Evolutionary conservation across 2,329 filamentous ascomycete genomes (phyloP).

Genomic region (Malbranchea cinnamomea): DNA sequence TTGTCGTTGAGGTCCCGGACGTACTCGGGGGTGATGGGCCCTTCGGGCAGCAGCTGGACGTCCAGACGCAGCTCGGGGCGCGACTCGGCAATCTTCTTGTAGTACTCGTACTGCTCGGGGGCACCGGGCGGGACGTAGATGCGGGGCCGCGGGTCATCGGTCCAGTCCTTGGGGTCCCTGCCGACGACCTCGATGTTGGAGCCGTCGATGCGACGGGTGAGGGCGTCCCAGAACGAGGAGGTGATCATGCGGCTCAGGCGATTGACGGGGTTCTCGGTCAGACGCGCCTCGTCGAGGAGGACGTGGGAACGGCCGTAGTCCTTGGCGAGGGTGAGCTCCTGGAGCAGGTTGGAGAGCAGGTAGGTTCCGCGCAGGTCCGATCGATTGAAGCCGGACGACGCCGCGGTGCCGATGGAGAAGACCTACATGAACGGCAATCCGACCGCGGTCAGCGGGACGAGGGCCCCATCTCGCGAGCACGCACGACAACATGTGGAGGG

Average conservation of each 20-base stretch:
- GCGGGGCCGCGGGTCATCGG: slow-evolving; percentile 68
- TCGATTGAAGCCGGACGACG: slow-evolving; percentile 70
- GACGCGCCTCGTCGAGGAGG: slow-evolving; percentile 73
- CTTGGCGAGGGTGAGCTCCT: slow-evolving; percentile 85
- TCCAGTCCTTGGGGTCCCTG: slow-evolving; percentile 91
- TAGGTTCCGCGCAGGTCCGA: slow-evolving; percentile 93
- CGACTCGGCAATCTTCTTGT: slow-evolving; percentile 61
- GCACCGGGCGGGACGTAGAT: slow-evolving; percentile 81
- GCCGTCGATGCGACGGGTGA: slow-evolving; percentile 81
- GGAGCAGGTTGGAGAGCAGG: slow-evolving; percentile 89
- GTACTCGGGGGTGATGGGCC: slow-evolving; percentile 61
- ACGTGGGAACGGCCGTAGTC: slow-evolving; percentile 82
- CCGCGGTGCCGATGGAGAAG: slow-evolving; percentile 68
- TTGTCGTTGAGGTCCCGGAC: slow-evolving; percentile 73
- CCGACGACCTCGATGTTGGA: slow-evolving; percentile 67
- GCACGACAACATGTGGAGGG: slow-evolving; percentile 9
- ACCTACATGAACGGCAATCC: too few relatives aligned
- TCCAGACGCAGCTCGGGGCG: slow-evolving; percentile 76
- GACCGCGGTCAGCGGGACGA: too few relatives aligned
- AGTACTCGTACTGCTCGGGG: slow-evolving; percentile 81
- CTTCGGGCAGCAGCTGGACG: slow-evolving; percentile 56
- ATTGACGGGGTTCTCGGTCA: slow-evolving; percentile 91
- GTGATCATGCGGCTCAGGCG: slow-evolving; percentile 74
- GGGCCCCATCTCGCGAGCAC: too few relatives aligned
- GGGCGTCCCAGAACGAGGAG: slow-evolving; percentile 80